Evolutionary conservation across 257 asterid species (phyloP).

Genomic region (Haberlea rhodopensis): DNA sequence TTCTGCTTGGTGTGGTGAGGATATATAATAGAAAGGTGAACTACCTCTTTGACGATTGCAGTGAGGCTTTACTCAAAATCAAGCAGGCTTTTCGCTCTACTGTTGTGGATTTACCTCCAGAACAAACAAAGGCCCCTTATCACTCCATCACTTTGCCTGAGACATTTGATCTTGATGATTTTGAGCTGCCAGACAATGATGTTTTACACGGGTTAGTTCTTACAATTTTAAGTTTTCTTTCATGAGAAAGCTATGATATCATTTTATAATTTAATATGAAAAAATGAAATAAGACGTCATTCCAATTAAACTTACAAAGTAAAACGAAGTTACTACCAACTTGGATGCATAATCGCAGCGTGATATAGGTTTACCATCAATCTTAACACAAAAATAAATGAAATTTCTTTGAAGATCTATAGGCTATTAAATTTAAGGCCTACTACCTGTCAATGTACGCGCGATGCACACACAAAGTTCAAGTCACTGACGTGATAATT

Average conservation of each 20-base stretch:
- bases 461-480: constrained; percentile 1
- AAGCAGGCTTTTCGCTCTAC: constrained; percentile 99
- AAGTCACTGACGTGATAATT: constrained; percentile 13
- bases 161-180: constrained; percentile 97
- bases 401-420: background rate
- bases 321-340: background rate
- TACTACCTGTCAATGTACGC: background rate
- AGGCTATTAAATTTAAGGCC: constrained; percentile 9
- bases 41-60: constrained; percentile 97
- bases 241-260: constrained; percentile 5
- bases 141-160: constrained; percentile 98
- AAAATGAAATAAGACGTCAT: background rate
- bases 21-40: constrained; percentile 89
- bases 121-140: constrained; percentile 97
- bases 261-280: background rate
- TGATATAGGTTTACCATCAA: background rate
- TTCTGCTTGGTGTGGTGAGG: constrained; percentile 96
- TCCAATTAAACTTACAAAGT: background rate
- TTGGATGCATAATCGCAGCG: background rate
- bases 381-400: too few relatives aligned
- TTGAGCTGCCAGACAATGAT: constrained; percentile 97
- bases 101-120: constrained; percentile 98
- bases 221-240: constrained; percentile 15
- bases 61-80: constrained; percentile 88
- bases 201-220: constrained; percentile 74